A percentile compares a stretch with the other conserved stretches of the same genome.
Conservation (phyloP, 495 filamentous ascomycete species). For the Achaetomiella virescens region DNA sequence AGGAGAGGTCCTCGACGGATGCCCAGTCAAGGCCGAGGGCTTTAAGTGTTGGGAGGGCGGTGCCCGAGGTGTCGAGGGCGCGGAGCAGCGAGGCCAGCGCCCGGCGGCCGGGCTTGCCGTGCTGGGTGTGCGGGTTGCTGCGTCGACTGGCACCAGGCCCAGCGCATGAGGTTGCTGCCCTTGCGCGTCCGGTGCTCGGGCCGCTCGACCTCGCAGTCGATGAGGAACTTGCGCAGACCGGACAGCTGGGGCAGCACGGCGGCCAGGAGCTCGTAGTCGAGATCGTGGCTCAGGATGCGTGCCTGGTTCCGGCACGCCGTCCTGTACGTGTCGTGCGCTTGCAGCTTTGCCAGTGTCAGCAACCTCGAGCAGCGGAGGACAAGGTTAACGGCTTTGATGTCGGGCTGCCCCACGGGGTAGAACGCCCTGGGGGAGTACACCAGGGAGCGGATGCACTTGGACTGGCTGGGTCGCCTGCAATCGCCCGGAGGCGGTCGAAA, state of each 20-base stretch:
- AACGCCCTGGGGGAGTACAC: no score
- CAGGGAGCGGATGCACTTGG: slow-evolving; percentile 5
- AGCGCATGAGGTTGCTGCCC: no score
- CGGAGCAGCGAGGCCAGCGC: no score
- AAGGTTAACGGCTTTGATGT: not conserved
- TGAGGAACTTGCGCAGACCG: not conserved
- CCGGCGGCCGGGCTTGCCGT: no score
- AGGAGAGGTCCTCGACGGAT: no score
- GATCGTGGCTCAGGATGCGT: not conserved
- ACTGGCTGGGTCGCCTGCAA: not conserved
- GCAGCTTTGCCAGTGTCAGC: no score
- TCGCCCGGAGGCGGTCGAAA: not conserved
- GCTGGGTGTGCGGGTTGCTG: no score
- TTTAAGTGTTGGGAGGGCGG: not conserved
- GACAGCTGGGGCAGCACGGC: not conserved
- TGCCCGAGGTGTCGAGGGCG: no score
- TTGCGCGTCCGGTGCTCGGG: no score
- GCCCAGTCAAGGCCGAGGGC: not conserved
- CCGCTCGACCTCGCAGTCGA: not conserved
- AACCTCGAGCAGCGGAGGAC: no score
- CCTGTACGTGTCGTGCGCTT: no score
- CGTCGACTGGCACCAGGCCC: no score
- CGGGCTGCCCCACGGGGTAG: not conserved
- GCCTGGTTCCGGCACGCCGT: not conserved
- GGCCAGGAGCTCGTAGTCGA: not conserved